phyloP scores from a whole-genome alignment of 495 filamentous ascomycete species.

The Daldinia childiae region DNA sequence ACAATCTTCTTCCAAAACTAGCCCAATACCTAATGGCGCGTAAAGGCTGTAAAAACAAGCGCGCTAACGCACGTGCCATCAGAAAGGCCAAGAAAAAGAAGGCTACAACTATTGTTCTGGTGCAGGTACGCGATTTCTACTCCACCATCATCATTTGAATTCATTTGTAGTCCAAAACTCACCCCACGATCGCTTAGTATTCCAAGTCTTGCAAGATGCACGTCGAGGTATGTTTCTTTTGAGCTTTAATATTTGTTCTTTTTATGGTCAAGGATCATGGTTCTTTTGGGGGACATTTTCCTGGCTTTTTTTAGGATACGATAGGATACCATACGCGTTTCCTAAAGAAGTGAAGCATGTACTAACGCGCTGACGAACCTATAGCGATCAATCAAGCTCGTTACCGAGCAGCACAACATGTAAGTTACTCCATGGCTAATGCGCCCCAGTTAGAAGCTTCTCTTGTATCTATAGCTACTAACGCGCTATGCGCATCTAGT shows the following conservation, averaged over 20 bases:
- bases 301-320: background rate
- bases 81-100: background rate
- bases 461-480: conserved; percentile 18
- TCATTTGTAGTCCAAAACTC: background rate
- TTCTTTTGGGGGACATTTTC: no score
- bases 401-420: conserved; percentile 90
- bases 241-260: background rate
- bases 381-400: conserved; percentile 85
- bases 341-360: conserved; percentile 15
- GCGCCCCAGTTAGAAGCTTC: background rate
- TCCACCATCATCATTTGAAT: conserved; percentile 38
- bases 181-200: background rate
- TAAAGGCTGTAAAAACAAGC: background rate
- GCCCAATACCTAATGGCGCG: background rate
- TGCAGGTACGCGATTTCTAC: conserved; percentile 44
- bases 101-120: conserved; percentile 5
- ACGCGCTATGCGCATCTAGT: conserved; percentile 49
- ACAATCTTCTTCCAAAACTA: background rate
- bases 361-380: conserved; percentile 36
- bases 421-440: conserved; percentile 58
- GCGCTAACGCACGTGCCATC: background rate
- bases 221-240: conserved; percentile 35
- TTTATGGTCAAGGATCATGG: background rate
- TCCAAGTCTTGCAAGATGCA: conserved; percentile 26
- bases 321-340: background rate